Percentiles rank a stretch among this genome's conserved stretches.
These are phyloP conservation scores for Phytophthora meadii DNA, from an alignment of 352 stramenopile species.

Conservation along the genomic window DNA sequence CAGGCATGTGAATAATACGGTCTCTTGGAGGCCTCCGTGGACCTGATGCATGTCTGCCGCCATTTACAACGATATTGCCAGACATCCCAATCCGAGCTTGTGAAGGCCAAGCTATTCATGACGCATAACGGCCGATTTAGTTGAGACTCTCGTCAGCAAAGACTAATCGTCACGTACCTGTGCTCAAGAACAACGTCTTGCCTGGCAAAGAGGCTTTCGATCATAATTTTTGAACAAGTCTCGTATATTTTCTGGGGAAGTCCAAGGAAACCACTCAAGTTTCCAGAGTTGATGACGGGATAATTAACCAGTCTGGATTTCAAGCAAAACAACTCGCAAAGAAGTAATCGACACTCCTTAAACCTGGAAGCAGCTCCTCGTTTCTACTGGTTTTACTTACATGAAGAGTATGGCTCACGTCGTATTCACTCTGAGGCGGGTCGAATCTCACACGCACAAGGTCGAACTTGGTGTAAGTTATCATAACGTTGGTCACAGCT, in stretches of 20 bases:
- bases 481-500: background rate
- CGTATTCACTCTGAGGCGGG: background rate
- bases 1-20: slow-evolving; percentile 3
- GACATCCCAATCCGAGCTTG: background rate
- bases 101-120: slow-evolving; percentile 1
- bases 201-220: no score
- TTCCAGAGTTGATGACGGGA: no score
- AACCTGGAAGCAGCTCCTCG: background rate
- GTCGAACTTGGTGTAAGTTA: background rate
- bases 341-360: background rate
- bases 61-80: background rate
- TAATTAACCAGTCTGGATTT: no score
- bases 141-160: no score
- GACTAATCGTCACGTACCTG: no score
- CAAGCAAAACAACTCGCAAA: no score
- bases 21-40: background rate
- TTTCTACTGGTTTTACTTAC: background rate
- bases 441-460: background rate
- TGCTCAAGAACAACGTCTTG: no score
- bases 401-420: background rate
- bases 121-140: background rate
- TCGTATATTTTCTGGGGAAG: no score
- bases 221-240: no score
- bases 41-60: background rate
- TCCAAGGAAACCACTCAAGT: no score